Evolutionary conservation across 768 basidiomycete species (phyloP).

Genomic region (Suillus lakei): DNA sequence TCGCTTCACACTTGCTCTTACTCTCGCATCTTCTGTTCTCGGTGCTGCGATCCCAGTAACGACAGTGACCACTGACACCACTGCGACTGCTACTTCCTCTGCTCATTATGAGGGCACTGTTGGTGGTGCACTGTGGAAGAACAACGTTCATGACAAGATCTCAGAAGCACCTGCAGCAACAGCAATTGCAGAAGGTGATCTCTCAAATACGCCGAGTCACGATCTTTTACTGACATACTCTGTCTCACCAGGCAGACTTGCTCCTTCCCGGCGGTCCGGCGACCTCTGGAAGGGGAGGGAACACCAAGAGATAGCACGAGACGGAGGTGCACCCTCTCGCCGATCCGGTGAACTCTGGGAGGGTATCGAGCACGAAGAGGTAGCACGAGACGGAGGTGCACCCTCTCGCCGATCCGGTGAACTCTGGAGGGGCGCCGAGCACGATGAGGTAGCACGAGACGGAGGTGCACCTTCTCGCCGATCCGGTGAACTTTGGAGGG

Average conservation of each 20-base stretch:
- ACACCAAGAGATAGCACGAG: background rate
- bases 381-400: background rate
- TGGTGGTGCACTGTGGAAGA: constrained; percentile 22
- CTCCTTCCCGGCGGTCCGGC: background rate
- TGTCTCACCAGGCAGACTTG: background rate
- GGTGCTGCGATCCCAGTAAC: constrained; percentile 16
- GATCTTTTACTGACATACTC: background rate
- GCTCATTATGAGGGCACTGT: background rate
- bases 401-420: background rate
- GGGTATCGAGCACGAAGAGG: background rate
- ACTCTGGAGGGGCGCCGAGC: background rate
- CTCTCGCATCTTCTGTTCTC: constrained; percentile 20
- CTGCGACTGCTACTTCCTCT: background rate
- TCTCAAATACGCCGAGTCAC: background rate
- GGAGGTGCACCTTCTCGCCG: too few species aligned
- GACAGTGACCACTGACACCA: background rate
- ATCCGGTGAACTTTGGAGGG: background rate
- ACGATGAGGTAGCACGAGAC: background rate
- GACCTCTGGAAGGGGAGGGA: background rate
- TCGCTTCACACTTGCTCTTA: constrained; percentile 4
- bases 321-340: too few species aligned
- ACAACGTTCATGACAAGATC: constrained; percentile 26
- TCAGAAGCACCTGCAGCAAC: background rate
- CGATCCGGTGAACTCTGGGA: background rate
- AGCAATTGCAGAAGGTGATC: background rate